These are phyloP conservation scores for Aureobasidium sp. DNA, from an alignment of 2,329 filamentous ascomycete species.

Conservation along the genomic window DNA sequence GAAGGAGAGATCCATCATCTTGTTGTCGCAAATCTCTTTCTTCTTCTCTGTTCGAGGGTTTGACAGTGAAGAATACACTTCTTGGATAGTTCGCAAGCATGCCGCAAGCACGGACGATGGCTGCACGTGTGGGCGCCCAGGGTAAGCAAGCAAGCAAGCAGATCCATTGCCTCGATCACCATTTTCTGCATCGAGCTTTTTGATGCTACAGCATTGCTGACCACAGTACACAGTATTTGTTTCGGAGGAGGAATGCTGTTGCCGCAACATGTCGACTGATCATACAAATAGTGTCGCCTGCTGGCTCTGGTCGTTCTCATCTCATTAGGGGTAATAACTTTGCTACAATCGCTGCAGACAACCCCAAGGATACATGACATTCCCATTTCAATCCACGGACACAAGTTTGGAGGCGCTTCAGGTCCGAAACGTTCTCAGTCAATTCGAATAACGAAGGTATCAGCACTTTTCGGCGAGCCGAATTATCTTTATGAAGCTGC, in stretches of 20 bases:
- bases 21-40: not conserved
- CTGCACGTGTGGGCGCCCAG: not conserved
- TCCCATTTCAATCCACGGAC: not conserved
- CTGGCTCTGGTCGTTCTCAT: not conserved
- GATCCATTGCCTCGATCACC: not conserved
- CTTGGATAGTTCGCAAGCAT: not conserved
- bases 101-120: slow-evolving; percentile 11
- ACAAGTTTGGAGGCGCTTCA: not conserved
- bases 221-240: not conserved
- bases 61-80: not conserved
- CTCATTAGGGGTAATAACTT: not conserved
- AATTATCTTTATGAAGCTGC: slow-evolving; percentile 32
- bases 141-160: not conserved
- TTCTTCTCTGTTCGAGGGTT: not conserved
- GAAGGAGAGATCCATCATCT: not conserved
- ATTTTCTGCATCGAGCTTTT: not conserved
- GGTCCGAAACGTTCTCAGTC: not conserved
- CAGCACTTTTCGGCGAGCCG: slow-evolving; percentile 29
- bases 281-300: slow-evolving; percentile 2
- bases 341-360: slow-evolving; percentile 7
- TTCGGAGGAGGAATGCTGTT: not conserved
- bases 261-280: not conserved
- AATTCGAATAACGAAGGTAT: slow-evolving; percentile 27
- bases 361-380: not conserved
- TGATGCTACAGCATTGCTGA: slow-evolving; percentile 1